Percentiles rank a stretch among this genome's conserved stretches.
Evolutionary conservation across 139 green algal species (phyloP).

Genomic region (Coelastrella sp.): DNA sequence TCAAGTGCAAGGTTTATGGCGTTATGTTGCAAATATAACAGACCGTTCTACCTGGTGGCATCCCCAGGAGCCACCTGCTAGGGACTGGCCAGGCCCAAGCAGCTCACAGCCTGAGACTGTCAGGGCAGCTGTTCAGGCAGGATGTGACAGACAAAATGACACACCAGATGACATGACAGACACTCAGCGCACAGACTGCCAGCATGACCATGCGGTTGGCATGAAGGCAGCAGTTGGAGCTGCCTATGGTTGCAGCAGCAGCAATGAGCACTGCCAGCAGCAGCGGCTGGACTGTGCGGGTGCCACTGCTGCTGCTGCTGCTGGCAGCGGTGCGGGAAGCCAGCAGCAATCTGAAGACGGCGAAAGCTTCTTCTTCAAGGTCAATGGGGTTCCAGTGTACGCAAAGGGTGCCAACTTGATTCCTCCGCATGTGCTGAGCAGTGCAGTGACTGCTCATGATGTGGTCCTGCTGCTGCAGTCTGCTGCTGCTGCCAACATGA

Average conservation of each 20-base stretch:
- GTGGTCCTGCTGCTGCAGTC: constrained; percentile 58
- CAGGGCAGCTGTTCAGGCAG: neutral
- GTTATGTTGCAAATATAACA: neutral
- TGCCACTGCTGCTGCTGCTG: neutral
- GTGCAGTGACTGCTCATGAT: neutral
- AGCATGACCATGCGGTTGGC: neutral
- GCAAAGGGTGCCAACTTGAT: constrained; percentile 82
- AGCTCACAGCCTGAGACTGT: neutral
- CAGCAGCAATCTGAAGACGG: constrained; percentile 26
- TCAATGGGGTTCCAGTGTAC: constrained; percentile 81
- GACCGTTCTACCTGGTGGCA: neutral
- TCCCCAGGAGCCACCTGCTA: neutral
- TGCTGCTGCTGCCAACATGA: constrained; percentile 74
- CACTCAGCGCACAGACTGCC: neutral
- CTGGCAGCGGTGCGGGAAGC: neutral
- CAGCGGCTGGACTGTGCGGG: neutral
- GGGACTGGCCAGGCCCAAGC: neutral
- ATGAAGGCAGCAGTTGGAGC: neutral
- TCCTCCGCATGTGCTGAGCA: constrained; percentile 69
- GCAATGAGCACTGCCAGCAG: neutral
- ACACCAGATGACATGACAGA: neutral
- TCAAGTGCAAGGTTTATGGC: neutral
- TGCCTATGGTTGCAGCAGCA: neutral
- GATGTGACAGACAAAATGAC: neutral
- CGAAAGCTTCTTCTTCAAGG: constrained; percentile 80